Percentiles rank a stretch among this genome's conserved stretches.
phyloP scores from a whole-genome alignment of 2,329 filamentous ascomycete genomes.

The Ampelomyces quisqualis region DNA sequence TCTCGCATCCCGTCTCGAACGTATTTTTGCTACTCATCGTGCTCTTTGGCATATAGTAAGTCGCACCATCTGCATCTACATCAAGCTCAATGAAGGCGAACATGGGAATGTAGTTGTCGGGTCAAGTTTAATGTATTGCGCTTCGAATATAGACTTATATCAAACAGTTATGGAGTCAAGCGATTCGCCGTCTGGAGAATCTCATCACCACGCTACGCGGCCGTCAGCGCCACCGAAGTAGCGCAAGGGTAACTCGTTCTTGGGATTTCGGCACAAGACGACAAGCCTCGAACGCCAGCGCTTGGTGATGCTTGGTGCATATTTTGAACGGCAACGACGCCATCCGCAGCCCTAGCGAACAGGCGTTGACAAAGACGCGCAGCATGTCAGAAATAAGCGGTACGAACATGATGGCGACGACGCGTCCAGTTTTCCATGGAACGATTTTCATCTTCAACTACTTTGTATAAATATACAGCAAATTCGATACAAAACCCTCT shows the following conservation, averaged over 20 bases:
- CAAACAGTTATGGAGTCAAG: constrained; percentile 21
- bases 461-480: no score
- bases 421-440: no score
- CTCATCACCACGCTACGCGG: constrained; percentile 19
- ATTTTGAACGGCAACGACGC: neutral
- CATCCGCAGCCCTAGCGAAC: neutral
- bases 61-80: constrained; percentile 4
- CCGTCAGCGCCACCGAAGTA: constrained; percentile 19
- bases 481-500: no score
- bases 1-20: constrained; percentile 25
- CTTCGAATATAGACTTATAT: constrained; percentile 20
- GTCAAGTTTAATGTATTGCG: neutral
- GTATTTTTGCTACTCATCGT: constrained; percentile 23
- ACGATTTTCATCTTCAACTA: no score
- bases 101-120: constrained; percentile 5
- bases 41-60: constrained; percentile 26
- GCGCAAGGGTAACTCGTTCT: constrained; percentile 7
- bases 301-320: constrained; percentile 1
- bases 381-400: neutral
- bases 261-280: neutral
- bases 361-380: neutral
- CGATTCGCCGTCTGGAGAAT: constrained; percentile 24
- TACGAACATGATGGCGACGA: no score
- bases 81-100: no score
- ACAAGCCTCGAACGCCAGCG: neutral